Percentiles rank a stretch among this genome's conserved stretches.
Evolutionary conservation across 345 rosid species (phyloP).

Genomic region (Hibiscus trionum): DNA sequence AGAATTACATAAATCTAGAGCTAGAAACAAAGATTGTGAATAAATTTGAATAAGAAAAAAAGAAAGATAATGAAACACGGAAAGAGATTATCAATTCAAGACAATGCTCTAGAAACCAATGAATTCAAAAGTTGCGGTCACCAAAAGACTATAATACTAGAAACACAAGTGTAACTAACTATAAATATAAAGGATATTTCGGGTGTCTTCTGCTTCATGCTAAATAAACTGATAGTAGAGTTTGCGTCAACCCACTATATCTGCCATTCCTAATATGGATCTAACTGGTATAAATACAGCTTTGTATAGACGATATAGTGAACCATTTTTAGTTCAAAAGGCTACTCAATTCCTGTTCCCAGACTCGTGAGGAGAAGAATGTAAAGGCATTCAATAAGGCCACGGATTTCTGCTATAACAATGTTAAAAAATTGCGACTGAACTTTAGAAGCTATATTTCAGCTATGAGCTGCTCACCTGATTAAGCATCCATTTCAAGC

Average conservation of each 20-base stretch:
- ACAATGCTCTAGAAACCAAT: not conserved
- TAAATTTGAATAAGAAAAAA: not conserved
- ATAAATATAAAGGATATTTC: not conserved
- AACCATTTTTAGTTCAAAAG: not conserved
- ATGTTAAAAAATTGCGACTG: not conserved
- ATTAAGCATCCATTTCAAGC: conserved; percentile 99
- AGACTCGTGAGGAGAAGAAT: not conserved
- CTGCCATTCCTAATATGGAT: not conserved
- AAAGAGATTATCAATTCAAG: not conserved
- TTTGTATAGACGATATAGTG: not conserved
- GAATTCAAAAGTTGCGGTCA: not conserved
- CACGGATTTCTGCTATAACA: not conserved
- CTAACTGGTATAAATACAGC: not conserved
- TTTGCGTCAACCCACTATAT: not conserved
- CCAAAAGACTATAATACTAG: not conserved
- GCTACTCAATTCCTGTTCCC: not conserved
- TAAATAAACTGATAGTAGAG: not conserved
- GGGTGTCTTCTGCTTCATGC: not conserved
- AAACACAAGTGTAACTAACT: not conserved
- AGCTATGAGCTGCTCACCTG: conserved; percentile 45
- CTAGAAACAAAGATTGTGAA: not conserved
- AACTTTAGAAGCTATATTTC: not conserved
- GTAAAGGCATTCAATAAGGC: not conserved
- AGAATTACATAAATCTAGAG: not conserved
- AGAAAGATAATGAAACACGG: not conserved